Evolutionary conservation across 2,329 filamentous ascomycete species (phyloP).

Genomic region (Arthrobotrys sphaeroides): DNA sequence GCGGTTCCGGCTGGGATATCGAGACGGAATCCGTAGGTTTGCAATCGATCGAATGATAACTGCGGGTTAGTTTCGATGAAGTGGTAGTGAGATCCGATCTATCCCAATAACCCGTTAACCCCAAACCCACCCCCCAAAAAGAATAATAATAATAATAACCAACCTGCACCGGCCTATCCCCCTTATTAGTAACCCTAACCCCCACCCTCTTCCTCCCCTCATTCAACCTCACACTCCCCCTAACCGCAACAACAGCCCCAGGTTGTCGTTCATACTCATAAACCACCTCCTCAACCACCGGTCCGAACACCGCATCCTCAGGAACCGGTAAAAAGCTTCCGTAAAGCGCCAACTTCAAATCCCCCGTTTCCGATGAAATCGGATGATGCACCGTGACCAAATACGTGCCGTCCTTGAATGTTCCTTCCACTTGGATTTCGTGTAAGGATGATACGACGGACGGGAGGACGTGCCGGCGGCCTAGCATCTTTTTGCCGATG

Average conservation of each 20-base stretch:
- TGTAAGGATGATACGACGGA: conserved; percentile 77
- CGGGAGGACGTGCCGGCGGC: conserved; percentile 87
- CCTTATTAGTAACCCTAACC: conserved; percentile 82
- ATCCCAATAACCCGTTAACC: not conserved
- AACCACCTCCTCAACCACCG: conserved; percentile 68
- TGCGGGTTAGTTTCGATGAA: conserved; percentile 94
- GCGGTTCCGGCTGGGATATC: conserved; percentile 93
- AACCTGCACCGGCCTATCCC: conserved; percentile 89
- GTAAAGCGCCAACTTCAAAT: conserved; percentile 86
- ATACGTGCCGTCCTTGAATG: conserved; percentile 88
- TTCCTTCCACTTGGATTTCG: conserved; percentile 93
- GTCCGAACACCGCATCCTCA: conserved; percentile 72
- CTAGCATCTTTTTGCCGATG: conserved; percentile 89
- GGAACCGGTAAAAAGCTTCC: conserved; percentile 89
- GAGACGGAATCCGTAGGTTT: conserved; percentile 83
- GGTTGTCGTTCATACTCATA: conserved; percentile 76
- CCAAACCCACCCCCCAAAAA: not conserved
- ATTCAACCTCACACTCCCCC: conserved; percentile 74
- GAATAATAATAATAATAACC: conserved; percentile 40
- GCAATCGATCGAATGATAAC: conserved; percentile 84
- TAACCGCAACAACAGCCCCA: conserved; percentile 78
- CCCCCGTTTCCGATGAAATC: conserved; percentile 83
- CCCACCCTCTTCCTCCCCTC: conserved; percentile 76
- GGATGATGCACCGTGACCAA: conserved; percentile 94
- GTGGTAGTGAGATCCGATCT: conserved; percentile 91